phyloP scores from a whole-genome alignment of 1,284 basidiomycete genomes.

The Ceratorhiza oryzae-sativae region DNA sequence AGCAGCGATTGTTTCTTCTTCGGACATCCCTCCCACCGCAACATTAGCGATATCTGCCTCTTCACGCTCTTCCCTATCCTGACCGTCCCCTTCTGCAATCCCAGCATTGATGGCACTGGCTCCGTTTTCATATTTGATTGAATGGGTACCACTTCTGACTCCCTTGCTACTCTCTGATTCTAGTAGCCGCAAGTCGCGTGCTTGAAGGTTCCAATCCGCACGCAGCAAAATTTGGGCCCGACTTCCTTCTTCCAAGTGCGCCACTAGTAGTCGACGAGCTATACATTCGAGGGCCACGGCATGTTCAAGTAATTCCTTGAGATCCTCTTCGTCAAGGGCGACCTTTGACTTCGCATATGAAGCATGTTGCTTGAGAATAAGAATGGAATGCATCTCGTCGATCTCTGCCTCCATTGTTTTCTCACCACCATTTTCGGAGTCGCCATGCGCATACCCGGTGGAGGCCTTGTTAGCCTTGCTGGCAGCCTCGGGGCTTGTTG shows the following conservation, averaged over 20 bases:
- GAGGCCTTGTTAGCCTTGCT: neutral
- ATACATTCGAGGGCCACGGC: constrained; percentile 42
- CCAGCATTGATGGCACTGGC: constrained; percentile 9
- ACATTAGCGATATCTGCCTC: constrained; percentile 32
- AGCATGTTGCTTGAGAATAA: constrained; percentile 1
- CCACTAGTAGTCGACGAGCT: constrained; percentile 42
- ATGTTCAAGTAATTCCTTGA: constrained; percentile 40
- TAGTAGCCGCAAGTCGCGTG: constrained; percentile 43
- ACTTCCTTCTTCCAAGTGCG: constrained; percentile 41
- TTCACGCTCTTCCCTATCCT: constrained; percentile 40
- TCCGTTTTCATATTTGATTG: neutral
- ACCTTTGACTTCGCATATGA: constrained; percentile 6
- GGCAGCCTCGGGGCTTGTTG: constrained; percentile 1
- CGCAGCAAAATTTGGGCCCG: constrained; percentile 44
- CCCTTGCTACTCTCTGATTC: constrained; percentile 11
- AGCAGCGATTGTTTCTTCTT: constrained; percentile 39
- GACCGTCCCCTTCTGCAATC: constrained; percentile 8
- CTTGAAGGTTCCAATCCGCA: constrained; percentile 48
- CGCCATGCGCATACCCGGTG: constrained; percentile 40
- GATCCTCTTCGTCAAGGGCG: constrained; percentile 22
- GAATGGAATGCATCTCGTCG: constrained; percentile 34
- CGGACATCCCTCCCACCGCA: constrained; percentile 38
- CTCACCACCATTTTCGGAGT: neutral
- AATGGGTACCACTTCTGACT: neutral
- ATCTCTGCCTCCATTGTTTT: constrained; percentile 28